phyloP scores from a whole-genome alignment of 108 stramenopile genomes.

The Skeletonema costatum region DNA sequence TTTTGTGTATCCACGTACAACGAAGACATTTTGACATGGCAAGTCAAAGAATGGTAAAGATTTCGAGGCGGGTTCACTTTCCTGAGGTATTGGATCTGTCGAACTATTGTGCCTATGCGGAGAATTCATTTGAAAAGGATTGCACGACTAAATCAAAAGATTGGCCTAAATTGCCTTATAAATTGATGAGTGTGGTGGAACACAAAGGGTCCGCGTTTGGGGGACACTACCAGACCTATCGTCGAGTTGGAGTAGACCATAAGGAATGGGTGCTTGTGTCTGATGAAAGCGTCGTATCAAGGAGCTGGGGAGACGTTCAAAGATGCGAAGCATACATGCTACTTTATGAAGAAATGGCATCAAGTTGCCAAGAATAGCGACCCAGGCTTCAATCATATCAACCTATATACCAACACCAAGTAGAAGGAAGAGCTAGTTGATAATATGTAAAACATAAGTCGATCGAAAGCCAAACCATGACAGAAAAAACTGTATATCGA shows the following conservation, averaged over 20 bases:
- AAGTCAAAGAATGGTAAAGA: slow-evolving; percentile 62
- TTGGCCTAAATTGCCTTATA: slow-evolving; percentile 41
- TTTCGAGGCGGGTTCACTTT: slow-evolving; percentile 65
- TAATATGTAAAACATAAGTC: too few relatives aligned
- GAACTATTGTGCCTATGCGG: slow-evolving; percentile 69
- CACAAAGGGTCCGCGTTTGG: slow-evolving; percentile 73
- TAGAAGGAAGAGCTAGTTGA: too few relatives aligned
- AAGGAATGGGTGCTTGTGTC: slow-evolving; percentile 66
- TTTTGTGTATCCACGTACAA: slow-evolving; percentile 80
- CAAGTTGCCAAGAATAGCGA: background rate
- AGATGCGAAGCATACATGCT: slow-evolving; percentile 84
- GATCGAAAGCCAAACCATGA: too few relatives aligned
- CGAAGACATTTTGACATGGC: slow-evolving; percentile 77
- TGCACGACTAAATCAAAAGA: slow-evolving; percentile 32
- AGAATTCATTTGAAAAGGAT: slow-evolving; percentile 28
- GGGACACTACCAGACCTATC: slow-evolving; percentile 82
- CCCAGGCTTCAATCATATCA: too few relatives aligned
- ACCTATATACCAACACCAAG: too few relatives aligned
- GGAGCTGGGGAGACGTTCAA: slow-evolving; percentile 70
- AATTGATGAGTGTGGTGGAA: slow-evolving; percentile 76
- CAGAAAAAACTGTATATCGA: too few relatives aligned
- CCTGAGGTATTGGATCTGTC: slow-evolving; percentile 61
- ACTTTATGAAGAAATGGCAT: slow-evolving; percentile 63
- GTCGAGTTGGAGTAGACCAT: slow-evolving; percentile 21
- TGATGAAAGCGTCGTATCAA: slow-evolving; percentile 53